Evolutionary conservation across 495 filamentous ascomycete species (phyloP).

Genomic region (Glonium stellatum): DNA sequence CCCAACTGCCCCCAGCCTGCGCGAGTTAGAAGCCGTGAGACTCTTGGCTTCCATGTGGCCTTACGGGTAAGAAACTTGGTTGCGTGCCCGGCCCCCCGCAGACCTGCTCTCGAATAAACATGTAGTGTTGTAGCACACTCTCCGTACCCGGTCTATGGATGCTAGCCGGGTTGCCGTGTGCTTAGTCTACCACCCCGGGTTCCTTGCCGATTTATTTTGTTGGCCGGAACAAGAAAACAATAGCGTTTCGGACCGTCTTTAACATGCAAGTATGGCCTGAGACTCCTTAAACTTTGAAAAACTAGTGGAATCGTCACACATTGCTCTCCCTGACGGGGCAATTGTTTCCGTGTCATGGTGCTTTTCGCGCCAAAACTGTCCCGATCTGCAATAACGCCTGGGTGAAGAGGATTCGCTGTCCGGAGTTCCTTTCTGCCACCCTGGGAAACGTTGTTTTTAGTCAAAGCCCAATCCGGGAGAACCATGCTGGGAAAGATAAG

Average conservation of each 20-base stretch:
- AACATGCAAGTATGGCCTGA: conserved; percentile 9
- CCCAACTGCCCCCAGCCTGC: background rate
- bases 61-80: background rate
- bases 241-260: conserved; percentile 1
- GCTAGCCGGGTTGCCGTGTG: background rate
- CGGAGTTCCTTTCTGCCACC: background rate
- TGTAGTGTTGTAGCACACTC: background rate
- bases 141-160: background rate
- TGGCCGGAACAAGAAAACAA: background rate
- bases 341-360: background rate
- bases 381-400: background rate
- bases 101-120: background rate
- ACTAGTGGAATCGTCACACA: background rate
- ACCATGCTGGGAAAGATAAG: background rate
- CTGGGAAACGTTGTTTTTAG: background rate
- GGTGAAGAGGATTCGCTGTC: background rate
- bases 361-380: background rate
- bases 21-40: background rate
- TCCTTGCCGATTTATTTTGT: background rate
- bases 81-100: background rate
- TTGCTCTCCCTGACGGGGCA: background rate
- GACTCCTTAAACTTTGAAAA: background rate
- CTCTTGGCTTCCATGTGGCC: background rate
- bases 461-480: background rate
- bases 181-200: background rate